Conservation (phyloP, 2,329 filamentous ascomycete species). For the Cladobotryum mycophilum region DNA sequence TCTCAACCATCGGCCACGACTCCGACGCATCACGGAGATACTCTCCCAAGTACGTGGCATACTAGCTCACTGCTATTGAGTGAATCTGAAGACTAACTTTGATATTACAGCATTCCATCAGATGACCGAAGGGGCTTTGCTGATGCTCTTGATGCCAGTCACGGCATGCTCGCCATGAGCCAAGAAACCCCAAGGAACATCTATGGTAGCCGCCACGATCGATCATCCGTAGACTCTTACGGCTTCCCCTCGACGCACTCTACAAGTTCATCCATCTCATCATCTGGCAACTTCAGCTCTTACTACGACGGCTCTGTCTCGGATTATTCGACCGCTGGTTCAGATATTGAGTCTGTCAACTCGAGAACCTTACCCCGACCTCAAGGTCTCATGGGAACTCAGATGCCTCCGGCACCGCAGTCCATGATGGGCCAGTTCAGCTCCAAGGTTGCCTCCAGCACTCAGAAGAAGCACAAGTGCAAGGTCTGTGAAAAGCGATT, state of each 20-base stretch:
- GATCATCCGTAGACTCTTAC: constrained; percentile 78
- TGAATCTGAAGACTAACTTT: constrained; percentile 17
- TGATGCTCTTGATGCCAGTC: constrained; percentile 85
- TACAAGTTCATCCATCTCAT: constrained; percentile 83
- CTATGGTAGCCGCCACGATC: constrained; percentile 63
- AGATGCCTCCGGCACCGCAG: constrained; percentile 74
- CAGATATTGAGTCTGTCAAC: constrained; percentile 74
- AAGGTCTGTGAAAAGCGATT: constrained; percentile 98
- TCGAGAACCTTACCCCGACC: constrained; percentile 81
- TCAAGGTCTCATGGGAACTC: constrained; percentile 53
- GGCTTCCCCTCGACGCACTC: constrained; percentile 84
- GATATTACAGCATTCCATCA: constrained; percentile 38
- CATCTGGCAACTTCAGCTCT: constrained; percentile 65
- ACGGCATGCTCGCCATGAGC: constrained; percentile 92
- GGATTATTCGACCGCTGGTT: constrained; percentile 85
- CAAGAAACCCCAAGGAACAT: constrained; percentile 90
- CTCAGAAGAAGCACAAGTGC: constrained; percentile 99
- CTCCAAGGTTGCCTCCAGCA: constrained; percentile 90
- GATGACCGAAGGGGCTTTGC: constrained; percentile 66
- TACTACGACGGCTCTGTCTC: constrained; percentile 87
- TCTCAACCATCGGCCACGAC: constrained; percentile 48
- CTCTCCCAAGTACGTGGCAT: constrained; percentile 71
- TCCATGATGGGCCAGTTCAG: constrained; percentile 99
- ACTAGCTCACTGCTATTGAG: constrained; percentile 20
- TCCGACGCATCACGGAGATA: constrained; percentile 58